Base-by-base conservation (phyloP, 169 alveolate genomes). In the Plasmodium fragile region DNA sequence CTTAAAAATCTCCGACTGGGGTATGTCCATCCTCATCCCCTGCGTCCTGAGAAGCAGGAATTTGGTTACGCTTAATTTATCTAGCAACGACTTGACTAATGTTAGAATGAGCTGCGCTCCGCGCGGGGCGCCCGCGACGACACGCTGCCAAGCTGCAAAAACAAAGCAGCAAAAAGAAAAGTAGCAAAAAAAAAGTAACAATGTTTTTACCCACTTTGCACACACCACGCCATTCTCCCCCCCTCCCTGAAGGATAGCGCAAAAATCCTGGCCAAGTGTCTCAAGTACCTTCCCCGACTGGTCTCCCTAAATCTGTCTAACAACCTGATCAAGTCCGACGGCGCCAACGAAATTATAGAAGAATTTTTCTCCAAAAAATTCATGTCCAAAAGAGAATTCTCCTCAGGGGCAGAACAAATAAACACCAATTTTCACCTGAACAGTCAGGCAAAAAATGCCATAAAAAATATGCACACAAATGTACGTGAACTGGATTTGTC, bases 1-100 rank as follows among this genome's bases (percentile, higher is more conserved):
- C 18, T 52, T 84, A 71, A 84, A 73, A 25, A 84, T 84, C 65
- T 72, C 43, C 41, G 52, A 53, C 41, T 84, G 92, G 92, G 92
- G 92, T 1, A 30, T 84, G 81, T 84, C 84, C 53, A 84, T 84
- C 39, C 83, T 84, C 39, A 84, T 84, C 49, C 92, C 92, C 18
- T 84, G 92, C 65, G 36, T 84, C 25, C 41, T 84, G 65, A 71
- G 84, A 52, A 73, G 92, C 59, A 84, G 83, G 18, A 84, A 34
- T 16, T 32, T 84, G 10, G 83, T 53, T 28, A 72, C 79, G 22
- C 43, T 84, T 41, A 71, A 84, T 49, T 53, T 84, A 22, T 84
- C 92, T 22, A 84, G 78, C 65, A 84, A 84, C 39, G 43, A 49
- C 65, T 84, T 84, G 41, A 84, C 81, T 6, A 84, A 84, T 49